Evolutionary conservation across 805 yeast genomes (phyloP).

Genomic region (Teunomyces funiuensis): DNA sequence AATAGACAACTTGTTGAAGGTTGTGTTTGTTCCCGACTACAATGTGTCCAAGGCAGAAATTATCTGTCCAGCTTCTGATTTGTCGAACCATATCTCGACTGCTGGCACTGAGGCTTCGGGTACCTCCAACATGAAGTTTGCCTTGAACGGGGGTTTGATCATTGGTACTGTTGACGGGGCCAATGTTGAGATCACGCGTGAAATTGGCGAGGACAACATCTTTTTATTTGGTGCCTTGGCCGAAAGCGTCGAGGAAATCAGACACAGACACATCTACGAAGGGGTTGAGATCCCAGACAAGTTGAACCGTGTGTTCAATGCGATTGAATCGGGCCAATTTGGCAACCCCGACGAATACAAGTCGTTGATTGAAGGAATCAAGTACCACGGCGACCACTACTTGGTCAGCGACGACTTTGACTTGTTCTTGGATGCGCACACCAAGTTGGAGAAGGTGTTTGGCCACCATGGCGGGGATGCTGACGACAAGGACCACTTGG

Average conservation of each 20-base stretch:
- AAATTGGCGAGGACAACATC: conserved; percentile 89
- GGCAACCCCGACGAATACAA: conserved; percentile 69
- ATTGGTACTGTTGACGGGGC: conserved; percentile 98
- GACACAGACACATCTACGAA: conserved; percentile 69
- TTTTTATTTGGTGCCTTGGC: conserved; percentile 89
- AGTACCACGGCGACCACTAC: conserved; percentile 78
- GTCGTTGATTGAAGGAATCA: conserved; percentile 67
- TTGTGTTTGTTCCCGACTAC: conserved; percentile 87
- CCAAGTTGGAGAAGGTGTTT: conserved; percentile 69
- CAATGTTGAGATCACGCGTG: conserved; percentile 90
- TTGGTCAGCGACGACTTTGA: conserved; percentile 88
- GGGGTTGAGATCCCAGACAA: conserved; percentile 60
- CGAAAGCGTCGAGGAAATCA: conserved; percentile 83
- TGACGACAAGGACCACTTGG: conserved; percentile 50
- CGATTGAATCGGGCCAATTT: conserved; percentile 68
- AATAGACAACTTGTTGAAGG: conserved; percentile 74
- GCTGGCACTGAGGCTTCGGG: conserved; percentile 98
- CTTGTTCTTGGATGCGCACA: conserved; percentile 80
- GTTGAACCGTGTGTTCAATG: conserved; percentile 60
- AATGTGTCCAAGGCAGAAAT: conserved; percentile 93
- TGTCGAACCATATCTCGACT: conserved; percentile 91
- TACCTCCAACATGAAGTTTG: conserved; percentile 94
- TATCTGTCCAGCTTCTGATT: conserved; percentile 85
- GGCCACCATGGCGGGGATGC: conserved; percentile 45
- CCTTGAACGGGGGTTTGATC: conserved; percentile 88